phyloP scores from a whole-genome alignment of 257 asterid genomes.

The Verbena officinalis region DNA sequence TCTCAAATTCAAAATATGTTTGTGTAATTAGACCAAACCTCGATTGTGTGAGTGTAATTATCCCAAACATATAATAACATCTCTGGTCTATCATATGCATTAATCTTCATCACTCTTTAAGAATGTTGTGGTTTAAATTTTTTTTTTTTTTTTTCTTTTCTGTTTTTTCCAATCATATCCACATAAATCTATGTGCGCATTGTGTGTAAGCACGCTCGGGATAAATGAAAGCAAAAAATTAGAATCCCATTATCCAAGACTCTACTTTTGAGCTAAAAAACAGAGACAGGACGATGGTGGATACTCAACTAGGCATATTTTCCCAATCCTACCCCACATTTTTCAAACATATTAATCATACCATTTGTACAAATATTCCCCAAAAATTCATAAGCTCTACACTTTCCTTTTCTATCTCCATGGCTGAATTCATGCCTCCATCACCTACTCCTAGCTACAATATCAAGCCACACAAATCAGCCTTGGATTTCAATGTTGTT shows the following conservation, averaged over 20 bases:
- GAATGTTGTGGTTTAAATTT: too few relatives aligned
- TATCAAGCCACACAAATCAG: neutral
- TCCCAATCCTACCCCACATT: constrained; percentile 13
- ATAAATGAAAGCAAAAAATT: neutral
- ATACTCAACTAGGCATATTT: constrained; percentile 20
- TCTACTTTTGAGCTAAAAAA: constrained; percentile 17
- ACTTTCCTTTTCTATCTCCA: constrained; percentile 1
- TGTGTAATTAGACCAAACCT: too few relatives aligned
- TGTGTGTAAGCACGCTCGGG: neutral
- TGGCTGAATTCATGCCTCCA: constrained; percentile 31
- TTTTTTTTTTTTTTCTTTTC: neutral
- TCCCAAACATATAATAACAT: too few relatives aligned
- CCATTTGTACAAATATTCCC: neutral
- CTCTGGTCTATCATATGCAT: neutral
- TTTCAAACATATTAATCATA: neutral
- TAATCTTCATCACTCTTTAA: constrained; percentile 19
- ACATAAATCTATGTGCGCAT: neutral
- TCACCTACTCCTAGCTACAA: constrained; percentile 26
- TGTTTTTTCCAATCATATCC: neutral
- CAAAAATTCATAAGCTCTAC: neutral
- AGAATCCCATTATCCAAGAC: neutral
- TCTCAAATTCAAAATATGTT: too few relatives aligned
- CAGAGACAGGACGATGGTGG: constrained; percentile 18
- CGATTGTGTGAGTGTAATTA: too few relatives aligned
- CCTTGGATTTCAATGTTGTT: constrained; percentile 27